Base-by-base conservation (phyloP, 768 basidiomycete species). In the Leccinum arenicola region DNA sequence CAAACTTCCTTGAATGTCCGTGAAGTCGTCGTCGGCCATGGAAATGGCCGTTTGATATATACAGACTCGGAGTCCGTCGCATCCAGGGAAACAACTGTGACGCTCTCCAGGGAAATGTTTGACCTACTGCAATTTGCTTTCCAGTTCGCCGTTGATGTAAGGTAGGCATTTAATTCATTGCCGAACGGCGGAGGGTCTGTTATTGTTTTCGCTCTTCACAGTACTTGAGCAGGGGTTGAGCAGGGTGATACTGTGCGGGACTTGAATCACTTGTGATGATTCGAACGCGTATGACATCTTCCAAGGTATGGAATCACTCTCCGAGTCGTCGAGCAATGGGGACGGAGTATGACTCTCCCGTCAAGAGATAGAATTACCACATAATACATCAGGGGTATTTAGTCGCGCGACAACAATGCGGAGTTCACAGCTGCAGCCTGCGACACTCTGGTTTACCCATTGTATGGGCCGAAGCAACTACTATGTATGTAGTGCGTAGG, bases 11-110 rank as follows among this genome's bases (percentile, higher is more conserved):
- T 51, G 31, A 51, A 50, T 50, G 5, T 45, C 43, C 43, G 43
- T 45, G 19, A 45, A 45, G 43, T 45, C 43, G 9, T 45, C 43
- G 43, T 45, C 43, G 43, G 43, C 11, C 43, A 19, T 45, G n/a
- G n/a, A n/a, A n/a, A 21, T n/a, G 38, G 14, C 14, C 21, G 15
- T 15, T 38, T 19, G 36, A 43, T 21, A 21, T 64, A 8, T 29
- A 23, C 53, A 43, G 14, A 45, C 43, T 31, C 35, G 36, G 27
- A 33, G 23, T 48, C 47, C 50, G 27, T 29, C 50, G 15, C 25
- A 29, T 23, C 11, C 27, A 50, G 89, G 73, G 66, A 86, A 89
- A 2, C 69, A 59, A 1, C 63, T 54, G 68, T 89, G 88, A 70
- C 75, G 84, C 19, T 75, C 77, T 25, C 77, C 69, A 14, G 86